Evolutionary conservation across 2,329 filamentous ascomycete genomes (phyloP).

Genomic region (Fusarium sp.): DNA sequence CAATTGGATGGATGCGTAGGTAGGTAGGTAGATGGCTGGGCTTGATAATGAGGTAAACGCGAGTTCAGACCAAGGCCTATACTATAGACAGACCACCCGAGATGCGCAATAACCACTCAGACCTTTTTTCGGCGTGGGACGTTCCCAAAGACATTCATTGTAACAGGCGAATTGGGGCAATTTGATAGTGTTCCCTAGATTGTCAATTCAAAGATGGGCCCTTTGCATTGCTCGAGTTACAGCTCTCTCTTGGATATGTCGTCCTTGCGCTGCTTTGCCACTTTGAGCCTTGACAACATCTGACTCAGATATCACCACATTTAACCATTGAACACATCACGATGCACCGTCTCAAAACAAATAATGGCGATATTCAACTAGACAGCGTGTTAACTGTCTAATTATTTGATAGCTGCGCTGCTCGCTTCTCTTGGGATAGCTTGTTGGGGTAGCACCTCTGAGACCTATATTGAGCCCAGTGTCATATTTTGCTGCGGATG

Average conservation of each 20-base stretch:
- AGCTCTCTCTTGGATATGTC: constrained; percentile 11
- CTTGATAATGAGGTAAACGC: constrained; percentile 33
- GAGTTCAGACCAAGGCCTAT: constrained; percentile 24
- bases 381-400: background rate
- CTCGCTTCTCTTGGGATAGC: background rate
- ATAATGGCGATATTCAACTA: background rate
- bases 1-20: constrained; percentile 28
- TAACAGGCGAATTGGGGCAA: background rate
- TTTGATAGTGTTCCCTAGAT: background rate
- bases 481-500: constrained; percentile 11
- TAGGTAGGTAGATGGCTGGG: constrained; percentile 28
- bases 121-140: background rate
- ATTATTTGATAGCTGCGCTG: constrained; percentile 18
- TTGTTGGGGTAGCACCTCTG: constrained; percentile 13
- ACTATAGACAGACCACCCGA: constrained; percentile 28
- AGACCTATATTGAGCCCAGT: constrained; percentile 9
- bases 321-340: background rate
- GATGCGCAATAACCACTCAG: constrained; percentile 6
- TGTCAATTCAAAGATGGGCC: background rate
- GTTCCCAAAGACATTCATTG: background rate
- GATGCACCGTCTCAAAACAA: background rate
- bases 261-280: constrained; percentile 32
- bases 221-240: constrained; percentile 27
- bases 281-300: constrained; percentile 29
- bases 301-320: constrained; percentile 34